phyloP scores from a whole-genome alignment of 106 monocot species.

The Acanthochlamys bracteata region DNA sequence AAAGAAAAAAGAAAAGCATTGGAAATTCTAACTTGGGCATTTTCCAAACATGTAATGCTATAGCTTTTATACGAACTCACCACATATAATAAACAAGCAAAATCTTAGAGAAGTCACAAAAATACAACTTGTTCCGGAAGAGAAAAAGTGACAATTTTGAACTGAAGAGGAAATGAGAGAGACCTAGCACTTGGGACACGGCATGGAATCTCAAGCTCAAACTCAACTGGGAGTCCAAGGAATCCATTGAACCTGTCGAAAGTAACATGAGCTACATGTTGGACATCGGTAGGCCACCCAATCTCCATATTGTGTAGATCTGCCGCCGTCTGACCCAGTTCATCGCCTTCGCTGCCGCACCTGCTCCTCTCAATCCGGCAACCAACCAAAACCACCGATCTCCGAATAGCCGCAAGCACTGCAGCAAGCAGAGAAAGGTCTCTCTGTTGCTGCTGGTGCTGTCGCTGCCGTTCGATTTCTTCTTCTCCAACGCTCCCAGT shows the following conservation, averaged over 20 bases:
- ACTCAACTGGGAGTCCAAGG: slow-evolving; percentile 78
- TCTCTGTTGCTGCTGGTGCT: slow-evolving; percentile 21
- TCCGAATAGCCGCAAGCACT: slow-evolving; percentile 46
- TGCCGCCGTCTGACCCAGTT: slow-evolving; percentile 10
- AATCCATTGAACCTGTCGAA: slow-evolving; percentile 87
- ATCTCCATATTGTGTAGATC: slow-evolving; percentile 49
- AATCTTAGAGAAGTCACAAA: too few species aligned
- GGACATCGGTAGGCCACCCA: slow-evolving; percentile 85
- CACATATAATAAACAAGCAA: too few species aligned
- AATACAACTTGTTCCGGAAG: not conserved
- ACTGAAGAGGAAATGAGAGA: not conserved
- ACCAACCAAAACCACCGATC: slow-evolving; percentile 51
- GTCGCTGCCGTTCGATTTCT: slow-evolving; percentile 16
- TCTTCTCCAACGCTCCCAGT: not conserved
- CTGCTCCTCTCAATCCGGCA: slow-evolving; percentile 33
- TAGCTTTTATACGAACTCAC: too few species aligned
- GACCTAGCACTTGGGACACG: slow-evolving; percentile 81
- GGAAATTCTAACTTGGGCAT: too few species aligned
- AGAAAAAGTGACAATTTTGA: not conserved
- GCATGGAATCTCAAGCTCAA: slow-evolving; percentile 59
- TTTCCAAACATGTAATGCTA: too few species aligned
- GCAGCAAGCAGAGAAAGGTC: slow-evolving; percentile 45
- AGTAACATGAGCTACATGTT: slow-evolving; percentile 82
- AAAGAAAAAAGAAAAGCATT: too few species aligned
- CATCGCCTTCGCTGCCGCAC: not conserved